A percentile compares a stretch with the other conserved stretches of the same genome.
These are phyloP conservation scores for Amanita brunnescens DNA, from an alignment of 768 basidiomycete genomes.

Conservation along the genomic window DNA sequence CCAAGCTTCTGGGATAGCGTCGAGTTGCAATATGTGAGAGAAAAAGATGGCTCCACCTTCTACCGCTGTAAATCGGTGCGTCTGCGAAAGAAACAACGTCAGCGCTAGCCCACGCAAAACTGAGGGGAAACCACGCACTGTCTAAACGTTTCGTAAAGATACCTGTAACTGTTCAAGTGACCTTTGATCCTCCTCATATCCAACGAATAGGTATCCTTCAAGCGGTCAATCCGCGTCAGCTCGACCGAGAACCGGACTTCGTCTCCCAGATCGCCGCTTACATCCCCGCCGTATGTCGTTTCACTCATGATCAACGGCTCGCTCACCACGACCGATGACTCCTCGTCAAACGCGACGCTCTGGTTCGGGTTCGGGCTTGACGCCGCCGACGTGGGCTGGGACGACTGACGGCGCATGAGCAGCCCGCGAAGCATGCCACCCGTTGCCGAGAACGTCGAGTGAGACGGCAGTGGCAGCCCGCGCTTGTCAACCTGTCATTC, in stretches of 20 bases:
- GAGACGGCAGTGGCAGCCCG: constrained; percentile 78
- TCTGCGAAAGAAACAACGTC: constrained; percentile 18
- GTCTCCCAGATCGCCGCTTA: constrained; percentile 77
- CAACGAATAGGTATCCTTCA: constrained; percentile 86
- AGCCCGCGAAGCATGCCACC: constrained; percentile 82
- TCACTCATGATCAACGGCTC: constrained; percentile 39
- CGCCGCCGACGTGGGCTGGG: constrained; percentile 51
- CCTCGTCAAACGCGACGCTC: constrained; percentile 34
- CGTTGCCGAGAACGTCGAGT: constrained; percentile 55
- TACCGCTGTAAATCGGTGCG: constrained; percentile 37
- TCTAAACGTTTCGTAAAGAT: constrained; percentile 80
- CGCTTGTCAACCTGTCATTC: constrained; percentile 72
- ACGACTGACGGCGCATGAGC: constrained; percentile 85
- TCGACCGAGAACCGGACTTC: constrained; percentile 97
- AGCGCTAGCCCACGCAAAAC: neutral
- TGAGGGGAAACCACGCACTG: constrained; percentile 45
- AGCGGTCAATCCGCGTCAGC: constrained; percentile 79
- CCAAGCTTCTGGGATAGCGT: neutral
- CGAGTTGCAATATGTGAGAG: neutral
- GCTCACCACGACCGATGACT: constrained; percentile 31
- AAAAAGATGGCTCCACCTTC: constrained; percentile 4
- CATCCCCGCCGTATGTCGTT: constrained; percentile 72
- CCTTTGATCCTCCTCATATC: constrained; percentile 92
- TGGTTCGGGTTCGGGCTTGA: constrained; percentile 10
- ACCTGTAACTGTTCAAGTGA: constrained; percentile 87